Percentiles rank a stretch among this genome's conserved stretches.
phyloP scores from a whole-genome alignment of 2,329 filamentous ascomycete genomes.

The Orbilia quercus region DNA sequence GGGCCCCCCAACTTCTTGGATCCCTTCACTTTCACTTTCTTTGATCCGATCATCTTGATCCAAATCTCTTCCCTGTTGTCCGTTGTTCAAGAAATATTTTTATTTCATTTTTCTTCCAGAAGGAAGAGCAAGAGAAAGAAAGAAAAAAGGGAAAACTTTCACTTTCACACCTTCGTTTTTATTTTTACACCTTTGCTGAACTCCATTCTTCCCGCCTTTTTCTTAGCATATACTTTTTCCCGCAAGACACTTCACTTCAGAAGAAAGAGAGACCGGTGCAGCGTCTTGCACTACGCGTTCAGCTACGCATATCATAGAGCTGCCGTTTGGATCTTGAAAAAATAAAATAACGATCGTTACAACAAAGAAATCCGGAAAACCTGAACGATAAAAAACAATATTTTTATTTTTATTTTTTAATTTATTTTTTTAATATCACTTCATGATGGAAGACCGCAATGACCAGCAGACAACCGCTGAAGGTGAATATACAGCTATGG shows the following conservation, averaged over 20 bases:
- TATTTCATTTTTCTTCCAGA: conserved; percentile 14
- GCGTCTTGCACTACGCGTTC: conserved; percentile 51
- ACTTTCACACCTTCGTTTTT: conserved; percentile 47
- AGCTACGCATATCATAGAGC: conserved; percentile 45
- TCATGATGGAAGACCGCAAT: conserved; percentile 55
- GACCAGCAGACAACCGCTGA: conserved; percentile 50
- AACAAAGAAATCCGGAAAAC: conserved; percentile 2
- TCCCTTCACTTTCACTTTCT: conserved; percentile 53
- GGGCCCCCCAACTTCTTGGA: conserved; percentile 43
- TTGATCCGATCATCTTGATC: conserved; percentile 51
- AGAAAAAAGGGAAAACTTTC: no score
- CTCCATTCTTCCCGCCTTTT: conserved; percentile 23
- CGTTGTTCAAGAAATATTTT: conserved; percentile 30
- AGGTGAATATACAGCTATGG: conserved; percentile 56
- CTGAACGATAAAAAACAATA: neutral
- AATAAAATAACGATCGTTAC: conserved; percentile 27
- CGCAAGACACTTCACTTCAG: conserved; percentile 29
- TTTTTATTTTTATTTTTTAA: conserved; percentile 6
- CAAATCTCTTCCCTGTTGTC: conserved; percentile 43
- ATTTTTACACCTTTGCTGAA: conserved; percentile 17
- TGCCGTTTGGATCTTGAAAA: conserved; percentile 38
- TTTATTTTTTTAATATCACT: conserved; percentile 9
- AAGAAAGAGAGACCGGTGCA: conserved; percentile 5
- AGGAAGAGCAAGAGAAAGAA: conserved; percentile 5
- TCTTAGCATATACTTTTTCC: conserved; percentile 15